These are phyloP conservation scores for Phytophthora vignae DNA, from an alignment of 352 stramenopile genomes.

Conservation along the genomic window DNA sequence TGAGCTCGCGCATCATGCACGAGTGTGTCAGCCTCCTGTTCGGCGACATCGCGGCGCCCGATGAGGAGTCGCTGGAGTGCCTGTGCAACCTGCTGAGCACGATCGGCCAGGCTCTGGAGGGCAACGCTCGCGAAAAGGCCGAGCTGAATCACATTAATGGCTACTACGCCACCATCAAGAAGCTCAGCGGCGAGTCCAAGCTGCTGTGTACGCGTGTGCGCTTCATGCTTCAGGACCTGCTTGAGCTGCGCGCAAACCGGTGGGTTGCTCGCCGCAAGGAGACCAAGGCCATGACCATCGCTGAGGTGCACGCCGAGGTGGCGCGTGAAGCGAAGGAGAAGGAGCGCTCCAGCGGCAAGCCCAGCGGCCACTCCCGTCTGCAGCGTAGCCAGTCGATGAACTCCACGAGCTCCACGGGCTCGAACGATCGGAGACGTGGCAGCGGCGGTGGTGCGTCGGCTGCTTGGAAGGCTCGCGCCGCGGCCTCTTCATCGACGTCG, in stretches of 20 bases:
- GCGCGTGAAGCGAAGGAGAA: conserved; percentile 79
- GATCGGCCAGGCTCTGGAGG: conserved; percentile 92
- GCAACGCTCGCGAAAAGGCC: conserved; percentile 50
- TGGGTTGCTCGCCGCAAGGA: conserved; percentile 83
- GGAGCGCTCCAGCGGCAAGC: conserved; percentile 52
- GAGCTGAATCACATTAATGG: conserved; percentile 70
- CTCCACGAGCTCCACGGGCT: conserved; percentile 31
- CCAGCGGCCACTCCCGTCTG: conserved; percentile 45
- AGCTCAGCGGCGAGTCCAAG: conserved; percentile 69
- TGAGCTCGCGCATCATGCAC: conserved; percentile 96
- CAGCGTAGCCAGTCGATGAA: conserved; percentile 76
- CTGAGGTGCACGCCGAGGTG: conserved; percentile 78
- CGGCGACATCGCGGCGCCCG: conserved; percentile 76
- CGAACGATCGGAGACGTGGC: conserved; percentile 54
- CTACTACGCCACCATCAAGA: conserved; percentile 76
- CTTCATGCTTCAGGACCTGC: conserved; percentile 87
- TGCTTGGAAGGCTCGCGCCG: conserved; percentile 69
- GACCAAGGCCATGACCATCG: conserved; percentile 87
- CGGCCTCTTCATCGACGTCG: conserved; percentile 14
- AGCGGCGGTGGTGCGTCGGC: conserved; percentile 55
- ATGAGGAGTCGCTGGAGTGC: conserved; percentile 97
- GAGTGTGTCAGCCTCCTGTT: conserved; percentile 88
- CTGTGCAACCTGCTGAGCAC: conserved; percentile 95
- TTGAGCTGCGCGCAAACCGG: conserved; percentile 80
- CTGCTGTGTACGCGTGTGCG: conserved; percentile 81